phyloP scores from a whole-genome alignment of 2,329 filamentous ascomycete species.

The Phyllosticta paracitricarpa region DNA sequence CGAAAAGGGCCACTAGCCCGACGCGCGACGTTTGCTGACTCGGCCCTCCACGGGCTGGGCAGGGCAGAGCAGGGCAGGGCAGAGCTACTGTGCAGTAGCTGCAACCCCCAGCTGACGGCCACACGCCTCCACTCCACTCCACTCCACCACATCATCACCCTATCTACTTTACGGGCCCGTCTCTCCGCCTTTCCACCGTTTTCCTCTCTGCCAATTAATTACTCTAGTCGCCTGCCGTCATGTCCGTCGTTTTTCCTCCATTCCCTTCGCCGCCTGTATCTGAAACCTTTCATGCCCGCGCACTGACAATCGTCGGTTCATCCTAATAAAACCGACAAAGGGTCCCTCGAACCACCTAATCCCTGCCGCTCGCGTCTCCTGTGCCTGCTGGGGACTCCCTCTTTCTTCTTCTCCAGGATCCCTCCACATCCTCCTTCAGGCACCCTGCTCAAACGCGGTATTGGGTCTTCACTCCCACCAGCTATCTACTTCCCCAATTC shows the following conservation, averaged over 20 bases:
- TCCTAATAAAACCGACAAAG: conserved; percentile 12
- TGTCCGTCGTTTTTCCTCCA: neutral
- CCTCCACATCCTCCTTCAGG: neutral
- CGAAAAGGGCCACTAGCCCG: no score
- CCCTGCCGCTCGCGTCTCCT: neutral
- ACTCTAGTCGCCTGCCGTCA: neutral
- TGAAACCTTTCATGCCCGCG: conserved; percentile 8
- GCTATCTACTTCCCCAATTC: neutral
- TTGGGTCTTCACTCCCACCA: neutral
- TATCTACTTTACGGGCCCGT: neutral
- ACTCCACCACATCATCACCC: neutral
- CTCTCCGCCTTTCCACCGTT: neutral
- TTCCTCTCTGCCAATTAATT: neutral
- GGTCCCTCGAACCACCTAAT: conserved; percentile 5
- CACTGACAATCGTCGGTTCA: conserved; percentile 10
- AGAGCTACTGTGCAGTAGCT: no score
- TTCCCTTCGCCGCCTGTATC: neutral
- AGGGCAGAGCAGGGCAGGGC: no score
- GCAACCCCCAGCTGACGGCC: neutral
- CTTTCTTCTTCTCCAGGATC: conserved; percentile 1
- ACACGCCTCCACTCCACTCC: neutral
- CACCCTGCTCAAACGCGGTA: conserved; percentile 1
- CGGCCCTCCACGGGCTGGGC: no score
- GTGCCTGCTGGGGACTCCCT: conserved; percentile 4
- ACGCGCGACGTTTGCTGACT: neutral